Base-by-base conservation (phyloP, 2,329 filamentous ascomycete species). In the Knoxdaviesia capensis region DNA sequence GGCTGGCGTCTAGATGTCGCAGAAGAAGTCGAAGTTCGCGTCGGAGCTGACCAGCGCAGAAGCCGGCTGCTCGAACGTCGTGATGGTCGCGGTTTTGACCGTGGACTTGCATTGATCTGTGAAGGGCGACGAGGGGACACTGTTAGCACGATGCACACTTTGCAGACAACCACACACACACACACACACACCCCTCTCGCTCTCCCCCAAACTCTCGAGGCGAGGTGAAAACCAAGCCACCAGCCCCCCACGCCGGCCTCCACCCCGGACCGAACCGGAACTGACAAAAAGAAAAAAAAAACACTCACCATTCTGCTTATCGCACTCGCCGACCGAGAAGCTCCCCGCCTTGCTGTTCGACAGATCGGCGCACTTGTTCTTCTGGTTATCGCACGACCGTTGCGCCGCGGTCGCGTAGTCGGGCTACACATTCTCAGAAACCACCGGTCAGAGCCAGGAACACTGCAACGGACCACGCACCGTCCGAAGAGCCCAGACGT, bases 371-470 rank as follows among this genome's bases (percentile, higher is more conserved):
- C 66, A 69, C 11, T 50, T 52, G 47, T 69, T 68, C 51, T 64
- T 60, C 51, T 69, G 66, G 48, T 63, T 62, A 48, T 66, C 63
- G 53, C 66, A 69, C 1, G 62, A 57, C 28, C 63, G 55, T 42
- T 58, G 55, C 5, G 59, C 56, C 0, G 66, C 66, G 7, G 56
- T 54, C 29, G 49, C 32, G 49, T 62, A 69, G 50, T 64, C 59
- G 43, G 54, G 50, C 63, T 66, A 39, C n/a, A 9, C n/a, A 5
- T 6, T 30, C 38, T 41, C 39, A 40, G 31, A 20, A 9, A 6
- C 38, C 6, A 4, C n/a, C 11, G 8, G 33, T 49, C 38, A 48
- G 44, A 20, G 20, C 20, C 3, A 20, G 20, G 3, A 20, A 20
- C 20, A 20, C 20, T 20, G 20, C 20, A 20, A 20, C 20, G 20